Evolutionary conservation across 345 rosid genomes (phyloP).

Genomic region (Rhodomyrtus tomentosa): DNA sequence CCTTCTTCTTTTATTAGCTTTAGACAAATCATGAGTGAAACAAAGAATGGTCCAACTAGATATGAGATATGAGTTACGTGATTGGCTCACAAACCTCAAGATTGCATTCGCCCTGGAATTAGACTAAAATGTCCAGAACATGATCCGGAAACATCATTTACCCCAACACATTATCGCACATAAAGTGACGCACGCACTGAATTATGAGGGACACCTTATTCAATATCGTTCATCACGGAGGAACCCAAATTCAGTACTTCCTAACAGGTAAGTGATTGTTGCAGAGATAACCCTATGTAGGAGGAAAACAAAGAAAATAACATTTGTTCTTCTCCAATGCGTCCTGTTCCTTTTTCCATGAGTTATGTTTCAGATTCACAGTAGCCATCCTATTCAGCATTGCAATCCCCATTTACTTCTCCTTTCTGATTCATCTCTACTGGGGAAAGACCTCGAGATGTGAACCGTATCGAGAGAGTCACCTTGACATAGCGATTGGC

Average conservation of each 20-base stretch:
- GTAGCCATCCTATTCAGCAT: background rate
- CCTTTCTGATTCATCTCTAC: background rate
- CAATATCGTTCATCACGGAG: background rate
- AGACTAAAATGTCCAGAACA: background rate
- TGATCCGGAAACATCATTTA: background rate
- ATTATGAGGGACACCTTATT: background rate
- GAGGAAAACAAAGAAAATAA: background rate
- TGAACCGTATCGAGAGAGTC: background rate
- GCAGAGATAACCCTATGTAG: background rate
- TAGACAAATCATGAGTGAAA: background rate
- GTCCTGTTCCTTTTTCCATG: background rate
- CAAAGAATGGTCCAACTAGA: background rate
- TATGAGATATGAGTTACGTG: background rate
- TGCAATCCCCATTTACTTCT: background rate
- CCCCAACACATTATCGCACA: background rate
- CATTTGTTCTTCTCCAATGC: background rate
- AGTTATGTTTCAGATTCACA: background rate
- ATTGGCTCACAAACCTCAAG: background rate
- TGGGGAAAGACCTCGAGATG: background rate
- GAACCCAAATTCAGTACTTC: background rate
- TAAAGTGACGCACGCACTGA: background rate
- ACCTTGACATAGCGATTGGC: constrained; percentile 8
- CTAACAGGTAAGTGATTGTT: background rate
- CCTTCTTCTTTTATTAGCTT: background rate
- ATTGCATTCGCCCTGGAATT: background rate